phyloP scores from a whole-genome alignment of 1,139 yeast species.

The Eremothecium sinecaudum region DNA sequence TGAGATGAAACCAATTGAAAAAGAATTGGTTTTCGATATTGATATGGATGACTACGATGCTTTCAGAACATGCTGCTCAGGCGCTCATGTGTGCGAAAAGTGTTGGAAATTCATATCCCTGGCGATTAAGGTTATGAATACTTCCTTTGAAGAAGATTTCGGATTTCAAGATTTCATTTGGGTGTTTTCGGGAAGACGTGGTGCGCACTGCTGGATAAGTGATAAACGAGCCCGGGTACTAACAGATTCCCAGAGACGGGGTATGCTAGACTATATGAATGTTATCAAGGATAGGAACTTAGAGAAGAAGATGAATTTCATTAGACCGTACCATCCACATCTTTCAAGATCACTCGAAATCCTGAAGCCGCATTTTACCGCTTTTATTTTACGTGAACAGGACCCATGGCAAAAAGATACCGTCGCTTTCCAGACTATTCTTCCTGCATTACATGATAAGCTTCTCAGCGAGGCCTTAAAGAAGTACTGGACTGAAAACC shows the following conservation, averaged over 20 bases:
- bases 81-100: slow-evolving; percentile 72
- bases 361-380: slow-evolving; percentile 53
- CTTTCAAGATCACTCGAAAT: slow-evolving; percentile 64
- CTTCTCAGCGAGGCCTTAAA: slow-evolving; percentile 45
- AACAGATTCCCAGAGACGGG: slow-evolving; percentile 63
- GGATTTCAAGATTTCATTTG: slow-evolving; percentile 81
- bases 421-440: slow-evolving; percentile 41
- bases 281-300: slow-evolving; percentile 48
- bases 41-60: slow-evolving; percentile 96
- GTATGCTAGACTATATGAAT: slow-evolving; percentile 77
- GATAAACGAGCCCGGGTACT: slow-evolving; percentile 70
- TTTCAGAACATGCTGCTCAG: slow-evolving; percentile 85
- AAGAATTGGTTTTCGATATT: slow-evolving; percentile 91
- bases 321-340: slow-evolving; percentile 87
- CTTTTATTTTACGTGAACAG: slow-evolving; percentile 65
- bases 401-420: slow-evolving; percentile 65
- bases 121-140: slow-evolving; percentile 68
- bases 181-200: slow-evolving; percentile 98
- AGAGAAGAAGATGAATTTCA: slow-evolving; percentile 41
- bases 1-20: slow-evolving; percentile 70
- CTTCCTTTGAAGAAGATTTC: slow-evolving; percentile 72
- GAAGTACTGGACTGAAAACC: slow-evolving; percentile 45
- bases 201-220: slow-evolving; percentile 98
- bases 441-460: slow-evolving; percentile 54
- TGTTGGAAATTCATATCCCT: slow-evolving; percentile 95